phyloP scores from a whole-genome alignment of 371 early-diverging fungal species.

The Batrachochytrium dendrobatidis region DNA sequence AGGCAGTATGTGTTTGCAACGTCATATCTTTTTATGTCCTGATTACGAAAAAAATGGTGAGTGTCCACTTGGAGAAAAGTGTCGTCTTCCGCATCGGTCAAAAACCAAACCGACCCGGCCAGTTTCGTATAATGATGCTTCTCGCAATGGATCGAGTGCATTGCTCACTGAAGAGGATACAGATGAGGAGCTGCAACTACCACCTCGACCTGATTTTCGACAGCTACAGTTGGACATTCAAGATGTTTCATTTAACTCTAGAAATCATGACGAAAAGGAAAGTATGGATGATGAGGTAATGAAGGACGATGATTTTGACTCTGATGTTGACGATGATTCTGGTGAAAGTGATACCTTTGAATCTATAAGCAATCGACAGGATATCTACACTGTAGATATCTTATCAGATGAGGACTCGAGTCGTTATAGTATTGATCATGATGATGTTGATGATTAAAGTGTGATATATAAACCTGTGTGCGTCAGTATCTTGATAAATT shows the following conservation, averaged over 20 bases:
- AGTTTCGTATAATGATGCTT: background rate
- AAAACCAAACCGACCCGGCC: slow-evolving; percentile 1
- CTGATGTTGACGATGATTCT: background rate
- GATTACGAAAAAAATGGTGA: slow-evolving; percentile 41
- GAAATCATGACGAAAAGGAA: slow-evolving; percentile 4
- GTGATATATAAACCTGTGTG: too few species aligned
- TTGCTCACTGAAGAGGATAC: slow-evolving; percentile 7
- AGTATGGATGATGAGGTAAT: slow-evolving; percentile 1
- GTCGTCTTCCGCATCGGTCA: slow-evolving; percentile 33
- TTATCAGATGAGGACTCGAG: too few species aligned
- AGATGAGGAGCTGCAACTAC: slow-evolving; percentile 9
- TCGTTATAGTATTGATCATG: too few species aligned
- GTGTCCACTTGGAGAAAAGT: slow-evolving; percentile 23
- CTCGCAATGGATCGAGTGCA: background rate
- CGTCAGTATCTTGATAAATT: too few species aligned
- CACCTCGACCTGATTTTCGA: slow-evolving; percentile 20
- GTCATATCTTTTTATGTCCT: slow-evolving; percentile 46
- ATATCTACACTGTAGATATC: too few species aligned
- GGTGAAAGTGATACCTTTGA: too few species aligned
- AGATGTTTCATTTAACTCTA: slow-evolving; percentile 3
- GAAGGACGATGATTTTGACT: background rate
- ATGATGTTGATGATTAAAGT: too few species aligned
- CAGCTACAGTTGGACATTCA: slow-evolving; percentile 3
- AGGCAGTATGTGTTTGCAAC: slow-evolving; percentile 32
- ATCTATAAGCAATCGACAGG: too few species aligned